These are phyloP conservation scores for Camellia sinensis DNA, from an alignment of 148 eudicot species.

Conservation along the genomic window DNA sequence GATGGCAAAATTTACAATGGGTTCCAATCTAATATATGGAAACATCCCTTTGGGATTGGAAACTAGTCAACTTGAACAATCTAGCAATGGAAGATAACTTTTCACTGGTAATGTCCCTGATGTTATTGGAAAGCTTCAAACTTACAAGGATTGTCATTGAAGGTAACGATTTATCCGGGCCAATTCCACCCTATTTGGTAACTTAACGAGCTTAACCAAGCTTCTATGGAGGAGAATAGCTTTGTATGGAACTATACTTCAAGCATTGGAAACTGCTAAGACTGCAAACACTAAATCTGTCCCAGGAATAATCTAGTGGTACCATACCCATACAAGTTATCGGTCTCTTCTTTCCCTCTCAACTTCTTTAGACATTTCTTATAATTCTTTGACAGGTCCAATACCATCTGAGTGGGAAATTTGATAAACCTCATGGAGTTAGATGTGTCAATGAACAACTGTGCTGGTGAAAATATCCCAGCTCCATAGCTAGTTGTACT, in stretches of 20 bases:
- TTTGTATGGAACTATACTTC: background rate
- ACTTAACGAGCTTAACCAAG: background rate
- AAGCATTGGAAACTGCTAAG: background rate
- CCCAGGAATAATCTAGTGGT: background rate
- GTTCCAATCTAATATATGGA: too few relatives aligned
- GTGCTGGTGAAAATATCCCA: background rate
- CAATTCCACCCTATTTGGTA: constrained; percentile 28
- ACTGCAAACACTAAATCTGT: background rate
- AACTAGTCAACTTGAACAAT: background rate
- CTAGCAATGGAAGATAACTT: background rate
- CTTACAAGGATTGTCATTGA: constrained; percentile 9
- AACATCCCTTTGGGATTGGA: background rate
- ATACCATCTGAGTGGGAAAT: background rate
- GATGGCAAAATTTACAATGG: too few relatives aligned
- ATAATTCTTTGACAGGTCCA: constrained; percentile 3
- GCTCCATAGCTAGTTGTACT: background rate
- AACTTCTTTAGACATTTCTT: background rate
- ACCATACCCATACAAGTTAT: background rate
- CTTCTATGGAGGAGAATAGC: background rate
- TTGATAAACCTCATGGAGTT: background rate
- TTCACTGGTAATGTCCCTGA: background rate
- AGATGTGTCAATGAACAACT: background rate
- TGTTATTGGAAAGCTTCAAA: constrained; percentile 12
- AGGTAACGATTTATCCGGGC: constrained; percentile 24
- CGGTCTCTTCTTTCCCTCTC: background rate